Evolutionary conservation across 2,329 filamentous ascomycete species (phyloP).

Genomic region (Diplodia mutila): DNA sequence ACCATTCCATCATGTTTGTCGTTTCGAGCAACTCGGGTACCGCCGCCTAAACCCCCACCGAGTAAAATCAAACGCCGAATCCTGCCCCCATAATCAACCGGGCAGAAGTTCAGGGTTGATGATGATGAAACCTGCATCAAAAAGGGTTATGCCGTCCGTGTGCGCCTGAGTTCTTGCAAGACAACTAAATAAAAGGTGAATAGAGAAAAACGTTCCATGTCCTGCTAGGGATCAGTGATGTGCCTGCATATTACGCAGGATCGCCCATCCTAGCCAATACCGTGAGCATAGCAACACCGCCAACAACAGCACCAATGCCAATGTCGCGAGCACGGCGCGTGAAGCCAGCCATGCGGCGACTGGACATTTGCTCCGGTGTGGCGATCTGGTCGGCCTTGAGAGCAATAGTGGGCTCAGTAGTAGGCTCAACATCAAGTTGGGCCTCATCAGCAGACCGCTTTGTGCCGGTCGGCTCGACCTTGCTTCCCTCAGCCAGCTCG

Average conservation of each 20-base stretch:
- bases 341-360: slow-evolving; percentile 2
- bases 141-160: slow-evolving; percentile 11
- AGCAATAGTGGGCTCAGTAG: not conserved
- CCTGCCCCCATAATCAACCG: not conserved
- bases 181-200: not conserved
- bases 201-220: not conserved
- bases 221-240: not conserved
- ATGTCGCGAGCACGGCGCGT: slow-evolving; percentile 8
- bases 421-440: not conserved
- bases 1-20: not conserved
- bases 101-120: not conserved
- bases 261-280: not conserved
- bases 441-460: slow-evolving; percentile 2
- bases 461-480: not conserved
- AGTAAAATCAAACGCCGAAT: slow-evolving; percentile 1
- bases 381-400: not conserved
- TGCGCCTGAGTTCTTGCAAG: slow-evolving; percentile 3
- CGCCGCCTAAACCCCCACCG: not conserved
- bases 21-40: not conserved
- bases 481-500: not conserved
- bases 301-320: slow-evolving; percentile 1
- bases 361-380: slow-evolving; percentile 15
- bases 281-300: slow-evolving; percentile 6
- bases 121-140: not conserved
- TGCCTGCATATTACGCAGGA: not conserved